Base-by-base conservation (phyloP, 805 yeast species). In the Wickerhamiella sorbophila region DNA sequence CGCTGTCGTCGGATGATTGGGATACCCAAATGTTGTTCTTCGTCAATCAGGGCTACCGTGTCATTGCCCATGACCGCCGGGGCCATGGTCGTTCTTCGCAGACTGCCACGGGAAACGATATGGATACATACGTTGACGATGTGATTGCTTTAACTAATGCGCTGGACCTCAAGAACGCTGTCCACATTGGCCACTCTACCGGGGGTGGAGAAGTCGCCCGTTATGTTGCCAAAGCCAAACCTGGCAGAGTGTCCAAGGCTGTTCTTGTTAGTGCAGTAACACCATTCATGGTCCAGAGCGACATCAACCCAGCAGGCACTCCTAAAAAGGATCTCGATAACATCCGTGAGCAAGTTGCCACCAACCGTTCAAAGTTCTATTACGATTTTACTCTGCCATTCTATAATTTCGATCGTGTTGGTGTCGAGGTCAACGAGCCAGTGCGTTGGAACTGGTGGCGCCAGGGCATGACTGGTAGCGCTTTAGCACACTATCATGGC, bases 341-440 rank as follows among this genome's bases (percentile, higher is more conserved):
- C 5, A 34, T 36, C 36, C 39, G 38, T 16, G 15, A 10, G 10
- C 14, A 14, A 6, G 6, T 36, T 17, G 32, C 36, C 14, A 34
- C 31, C 4, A 22, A 40, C 33, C 43, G 39, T 22, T 34, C 39
- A 2, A 26, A 31, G 19, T 36, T 35, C 32, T 40, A 31, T 19
- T 29, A 8, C 17, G 39, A 36, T 17, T 38, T 40, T 10, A 29
- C 43, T n/a, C 19, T 31, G 14, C 32, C 36, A 1, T 40, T 40
- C 18, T 35, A 40, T 63, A 3, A 71, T 55, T 49, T 70, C 71
- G 39, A 42, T 32, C 42, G 45, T 10, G 37, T 15, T 4, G 42
- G 42, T 3, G 39, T 24, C 20, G 27, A 29, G 20, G 26, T 27
- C 4, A 14, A 27, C 5, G 32, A 42, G 39, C 42, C 42, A 18